phyloP scores from a whole-genome alignment of 768 basidiomycete genomes.

The Phaffia australis region DNA sequence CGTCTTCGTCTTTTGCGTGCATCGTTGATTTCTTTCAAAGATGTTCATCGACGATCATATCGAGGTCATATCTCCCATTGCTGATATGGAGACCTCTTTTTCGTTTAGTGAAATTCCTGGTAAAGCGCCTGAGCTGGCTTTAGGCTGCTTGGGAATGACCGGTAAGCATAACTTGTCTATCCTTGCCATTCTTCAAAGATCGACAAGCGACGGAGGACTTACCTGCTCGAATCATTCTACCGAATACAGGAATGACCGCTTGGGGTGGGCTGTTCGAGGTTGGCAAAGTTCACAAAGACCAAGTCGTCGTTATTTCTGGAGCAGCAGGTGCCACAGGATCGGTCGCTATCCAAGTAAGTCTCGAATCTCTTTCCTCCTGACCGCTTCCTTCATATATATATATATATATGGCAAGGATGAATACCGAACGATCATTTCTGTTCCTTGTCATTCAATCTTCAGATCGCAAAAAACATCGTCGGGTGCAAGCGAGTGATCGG shows the following conservation, averaged over 20 bases:
- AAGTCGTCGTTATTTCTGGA: conserved; percentile 33
- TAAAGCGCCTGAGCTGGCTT: neutral
- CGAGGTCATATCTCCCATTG: neutral
- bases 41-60: no score
- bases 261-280: conserved; percentile 29
- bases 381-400: neutral
- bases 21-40: no score
- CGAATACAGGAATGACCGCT: conserved; percentile 32
- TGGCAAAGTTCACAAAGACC: conserved; percentile 30
- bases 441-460: conserved; percentile 29
- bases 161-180: neutral
- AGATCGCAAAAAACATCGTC: conserved; percentile 35
- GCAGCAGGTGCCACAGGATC: conserved; percentile 31
- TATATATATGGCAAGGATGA: neutral
- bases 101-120: neutral
- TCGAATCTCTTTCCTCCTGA: neutral
- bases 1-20: neutral
- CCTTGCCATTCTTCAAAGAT: neutral
- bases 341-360: neutral
- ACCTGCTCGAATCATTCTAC: conserved; percentile 27
- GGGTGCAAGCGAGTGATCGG: conserved; percentile 33
- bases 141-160: no score
- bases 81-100: neutral
- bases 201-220: conserved; percentile 24
- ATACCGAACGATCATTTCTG: conserved; percentile 19